phyloP scores from a whole-genome alignment of 2,329 filamentous ascomycete species.

The Botrytis fragariae region DNA sequence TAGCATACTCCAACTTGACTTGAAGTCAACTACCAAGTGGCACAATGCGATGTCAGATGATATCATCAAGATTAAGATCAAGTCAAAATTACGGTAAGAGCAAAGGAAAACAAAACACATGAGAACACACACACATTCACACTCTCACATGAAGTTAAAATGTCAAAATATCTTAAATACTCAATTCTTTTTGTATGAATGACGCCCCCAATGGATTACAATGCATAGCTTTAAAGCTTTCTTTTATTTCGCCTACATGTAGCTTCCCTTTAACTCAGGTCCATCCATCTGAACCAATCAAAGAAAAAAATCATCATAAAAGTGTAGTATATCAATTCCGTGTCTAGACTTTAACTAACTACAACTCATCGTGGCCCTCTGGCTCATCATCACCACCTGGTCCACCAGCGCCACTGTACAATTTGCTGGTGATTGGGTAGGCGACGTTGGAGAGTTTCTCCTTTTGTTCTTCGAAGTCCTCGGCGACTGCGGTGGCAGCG shows the following conservation, averaged over 20 bases:
- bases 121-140: not conserved
- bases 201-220: slow-evolving; percentile 17
- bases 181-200: slow-evolving; percentile 6
- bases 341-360: slow-evolving; percentile 41
- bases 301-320: not conserved
- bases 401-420: slow-evolving; percentile 70
- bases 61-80: not conserved
- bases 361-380: slow-evolving; percentile 73
- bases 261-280: slow-evolving; percentile 4
- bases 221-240: not conserved
- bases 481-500: slow-evolving; percentile 74
- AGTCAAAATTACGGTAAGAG: not conserved
- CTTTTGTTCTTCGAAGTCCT: slow-evolving; percentile 99
- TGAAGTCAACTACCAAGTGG: not conserved
- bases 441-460: slow-evolving; percentile 97
- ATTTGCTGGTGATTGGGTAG: slow-evolving; percentile 98
- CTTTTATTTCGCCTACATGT: not conserved
- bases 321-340: slow-evolving; percentile 7
- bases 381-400: slow-evolving; percentile 70
- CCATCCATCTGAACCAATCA: not conserved
- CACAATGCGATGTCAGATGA: not conserved
- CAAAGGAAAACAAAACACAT: not conserved
- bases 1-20: not conserved
- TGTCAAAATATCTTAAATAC: not conserved
- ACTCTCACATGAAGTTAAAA: not conserved